Percentiles rank a stretch among this genome's conserved stretches.
Evolutionary conservation across 495 filamentous ascomycete genomes (phyloP).

Genomic region (Xylaria nigripes): DNA sequence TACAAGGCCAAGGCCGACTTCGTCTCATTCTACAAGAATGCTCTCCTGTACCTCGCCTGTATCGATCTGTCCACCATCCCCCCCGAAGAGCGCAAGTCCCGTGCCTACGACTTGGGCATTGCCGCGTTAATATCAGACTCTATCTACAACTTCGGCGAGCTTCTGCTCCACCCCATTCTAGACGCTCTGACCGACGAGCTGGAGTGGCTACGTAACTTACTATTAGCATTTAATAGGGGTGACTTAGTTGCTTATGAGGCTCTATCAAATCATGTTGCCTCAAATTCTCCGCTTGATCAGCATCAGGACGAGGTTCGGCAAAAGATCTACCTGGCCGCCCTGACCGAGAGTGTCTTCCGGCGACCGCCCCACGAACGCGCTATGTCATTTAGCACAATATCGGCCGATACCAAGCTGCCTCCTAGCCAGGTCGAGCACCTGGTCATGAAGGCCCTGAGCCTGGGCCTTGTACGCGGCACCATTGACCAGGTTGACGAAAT

Average conservation of each 20-base stretch:
- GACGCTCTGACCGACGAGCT: slow-evolving; percentile 62
- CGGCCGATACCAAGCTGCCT: slow-evolving; percentile 83
- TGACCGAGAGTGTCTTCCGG: slow-evolving; percentile 95
- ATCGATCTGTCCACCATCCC: slow-evolving; percentile 71
- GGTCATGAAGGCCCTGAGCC: slow-evolving; percentile 94
- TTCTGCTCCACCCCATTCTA: slow-evolving; percentile 93
- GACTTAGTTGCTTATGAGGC: slow-evolving; percentile 81
- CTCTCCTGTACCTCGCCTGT: slow-evolving; percentile 96
- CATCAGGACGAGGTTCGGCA: slow-evolving; percentile 80
- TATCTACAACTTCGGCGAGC: slow-evolving; percentile 99
- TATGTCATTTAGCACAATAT: slow-evolving; percentile 82
- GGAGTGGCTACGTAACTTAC: slow-evolving; percentile 81
- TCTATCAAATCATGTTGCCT: slow-evolving; percentile 65
- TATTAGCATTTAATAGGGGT: slow-evolving; percentile 96
- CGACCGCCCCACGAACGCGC: slow-evolving; percentile 91
- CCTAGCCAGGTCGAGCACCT: slow-evolving; percentile 91
- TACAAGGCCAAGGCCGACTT: slow-evolving; percentile 90
- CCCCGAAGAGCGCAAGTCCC: slow-evolving; percentile 59
- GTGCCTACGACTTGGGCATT: slow-evolving; percentile 87
- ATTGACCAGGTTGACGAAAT: slow-evolving; percentile 96
- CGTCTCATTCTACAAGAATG: slow-evolving; percentile 91
- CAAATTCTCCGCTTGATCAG: slow-evolving; percentile 67
- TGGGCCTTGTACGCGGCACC: slow-evolving; percentile 80
- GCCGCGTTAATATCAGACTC: slow-evolving; percentile 85
- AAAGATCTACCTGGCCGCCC: slow-evolving; percentile 92